Evolutionary conservation across 805 yeast species (phyloP), one percentile per base, ranked within the genome.

Genomic region (Lipomyces spencermartinsiae): DNA sequence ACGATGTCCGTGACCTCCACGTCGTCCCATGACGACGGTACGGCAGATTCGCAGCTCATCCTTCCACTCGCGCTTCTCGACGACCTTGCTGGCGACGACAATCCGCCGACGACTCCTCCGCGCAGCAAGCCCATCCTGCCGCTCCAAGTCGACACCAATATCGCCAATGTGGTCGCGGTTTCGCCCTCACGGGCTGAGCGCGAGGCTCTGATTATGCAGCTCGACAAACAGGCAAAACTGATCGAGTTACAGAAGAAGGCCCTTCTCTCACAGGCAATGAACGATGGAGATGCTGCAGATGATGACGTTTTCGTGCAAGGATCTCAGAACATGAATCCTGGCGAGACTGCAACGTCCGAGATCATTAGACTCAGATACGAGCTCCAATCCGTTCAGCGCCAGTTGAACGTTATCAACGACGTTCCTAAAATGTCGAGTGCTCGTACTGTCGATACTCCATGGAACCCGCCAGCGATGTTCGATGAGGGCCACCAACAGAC

Each of bases 171-270:
- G 39, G 53, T 63, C 8, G 22, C 67, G 12, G 61, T 39, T n/a
- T 67, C 71, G 12, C 71, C 71, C 6, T 35, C 67, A 4, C 63
- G 61, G n/a, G 61, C 64, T 10, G 71, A 68, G 12, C 64, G 67
- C 29, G 67, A 63, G 6, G 57, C 61, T 9, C n/a, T 68, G 49
- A 22, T 68, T n/a, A 25, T 22, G 58, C 49, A 59, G 62, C 71
- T 68, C 35, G 71, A 68, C 39, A 59, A 43, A 31, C 71, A 68
- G 57, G 71, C 67, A 2, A 59, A 59, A 34, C 59, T 68, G 33
- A 68, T 68, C 37, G 70, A 66, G 60, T 64, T 66, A 14, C 71
- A 68, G 58, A 63, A 64, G 31, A 61, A 67, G 54, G 49, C 59
- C 25, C 65, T 68, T 12, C 60, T 68, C 7, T 54, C 65, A 9